Percentiles rank a stretch among this genome's conserved stretches.
Evolutionary conservation across 169 alveolate species (phyloP).

Genomic region (Plasmodium blacklocki): DNA sequence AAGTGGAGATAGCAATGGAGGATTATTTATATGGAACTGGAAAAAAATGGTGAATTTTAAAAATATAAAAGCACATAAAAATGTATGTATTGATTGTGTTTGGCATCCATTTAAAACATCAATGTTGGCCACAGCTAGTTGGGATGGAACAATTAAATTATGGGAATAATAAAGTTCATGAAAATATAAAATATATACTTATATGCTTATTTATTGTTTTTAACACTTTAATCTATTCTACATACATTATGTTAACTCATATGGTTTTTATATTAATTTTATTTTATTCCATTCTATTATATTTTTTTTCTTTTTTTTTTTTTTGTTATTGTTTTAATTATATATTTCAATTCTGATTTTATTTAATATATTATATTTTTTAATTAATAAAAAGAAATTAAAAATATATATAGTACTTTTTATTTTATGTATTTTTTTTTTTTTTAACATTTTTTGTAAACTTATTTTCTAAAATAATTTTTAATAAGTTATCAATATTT

Average conservation of each 20-base stretch:
- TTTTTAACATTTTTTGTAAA: too few species aligned
- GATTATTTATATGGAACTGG: conserved; percentile 98
- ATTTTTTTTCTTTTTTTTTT: not conserved
- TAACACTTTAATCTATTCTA: not conserved
- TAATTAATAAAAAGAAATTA: too few species aligned
- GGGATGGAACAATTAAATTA: conserved; percentile 97
- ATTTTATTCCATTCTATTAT: not conserved
- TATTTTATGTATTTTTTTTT: too few species aligned
- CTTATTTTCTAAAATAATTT: too few species aligned
- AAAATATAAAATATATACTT: not conserved
- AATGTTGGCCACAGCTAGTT: conserved; percentile 96
- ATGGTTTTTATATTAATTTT: too few species aligned
- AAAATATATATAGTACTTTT: too few species aligned
- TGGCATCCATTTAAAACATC: conserved; percentile 97
- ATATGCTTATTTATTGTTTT: not conserved
- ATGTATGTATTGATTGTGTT: conserved; percentile 94
- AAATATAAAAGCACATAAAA: conserved; percentile 94
- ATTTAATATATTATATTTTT: too few species aligned
- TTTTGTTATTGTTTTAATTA: not conserved
- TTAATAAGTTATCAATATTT: too few species aligned
- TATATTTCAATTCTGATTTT: too few species aligned
- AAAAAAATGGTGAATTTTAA: conserved; percentile 93
- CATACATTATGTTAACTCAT: too few species aligned
- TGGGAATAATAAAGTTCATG: conserved; percentile 91
- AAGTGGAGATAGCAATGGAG: conserved; percentile 97